These are phyloP conservation scores for Fusarium pseudoanthophilum DNA, from an alignment of 2,329 filamentous ascomycete genomes.

Conservation along the genomic window DNA sequence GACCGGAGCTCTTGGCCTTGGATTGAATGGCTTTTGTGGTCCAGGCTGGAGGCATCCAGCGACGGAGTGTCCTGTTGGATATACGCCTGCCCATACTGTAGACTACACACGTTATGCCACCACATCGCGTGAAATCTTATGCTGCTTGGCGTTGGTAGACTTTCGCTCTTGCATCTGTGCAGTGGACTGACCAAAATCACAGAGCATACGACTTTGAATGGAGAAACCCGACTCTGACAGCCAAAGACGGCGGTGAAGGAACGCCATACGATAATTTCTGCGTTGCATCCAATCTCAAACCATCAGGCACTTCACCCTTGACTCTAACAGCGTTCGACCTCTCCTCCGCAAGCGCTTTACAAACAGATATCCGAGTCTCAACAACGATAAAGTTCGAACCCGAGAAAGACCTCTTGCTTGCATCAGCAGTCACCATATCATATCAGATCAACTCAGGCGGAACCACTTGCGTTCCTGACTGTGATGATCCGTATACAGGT, in stretches of 20 bases:
- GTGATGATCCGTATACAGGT: background rate
- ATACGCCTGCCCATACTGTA: background rate
- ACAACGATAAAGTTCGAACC: background rate
- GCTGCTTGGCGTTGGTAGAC: background rate
- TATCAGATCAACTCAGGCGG: background rate
- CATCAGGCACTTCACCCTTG: background rate
- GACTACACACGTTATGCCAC: background rate
- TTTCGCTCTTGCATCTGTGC: fast-evolving
- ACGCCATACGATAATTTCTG: background rate
- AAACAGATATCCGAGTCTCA: background rate
- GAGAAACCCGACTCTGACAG: background rate
- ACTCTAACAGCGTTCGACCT: background rate
- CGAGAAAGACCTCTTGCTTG: background rate
- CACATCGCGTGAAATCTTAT: background rate
- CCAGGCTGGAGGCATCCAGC: background rate
- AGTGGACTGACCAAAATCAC: background rate
- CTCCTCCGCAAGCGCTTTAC: background rate
- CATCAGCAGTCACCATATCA: background rate
- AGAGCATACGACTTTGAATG: background rate
- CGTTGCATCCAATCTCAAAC: background rate
- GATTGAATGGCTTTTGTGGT: background rate
- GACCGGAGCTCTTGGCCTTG: fast-evolving
- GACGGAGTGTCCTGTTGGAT: background rate
- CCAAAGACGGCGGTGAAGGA: background rate
- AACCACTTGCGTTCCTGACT: background rate